phyloP scores from a whole-genome alignment of 108 stramenopile genomes.

The Nannochloropsis oceanica region DNA sequence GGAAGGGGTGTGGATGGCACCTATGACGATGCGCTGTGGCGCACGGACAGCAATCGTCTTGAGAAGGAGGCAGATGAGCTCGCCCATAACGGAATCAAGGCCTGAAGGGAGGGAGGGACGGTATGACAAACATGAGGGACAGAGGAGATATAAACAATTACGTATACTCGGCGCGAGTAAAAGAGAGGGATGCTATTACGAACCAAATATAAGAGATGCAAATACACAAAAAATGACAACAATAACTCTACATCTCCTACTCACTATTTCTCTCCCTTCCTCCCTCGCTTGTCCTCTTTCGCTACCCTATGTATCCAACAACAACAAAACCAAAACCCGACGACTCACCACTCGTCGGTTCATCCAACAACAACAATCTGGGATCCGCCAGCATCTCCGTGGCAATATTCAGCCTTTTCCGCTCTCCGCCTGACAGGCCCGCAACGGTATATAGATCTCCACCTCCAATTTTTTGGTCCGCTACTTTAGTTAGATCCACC shows the following conservation, averaged over 20 bases:
- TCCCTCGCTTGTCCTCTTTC: no score
- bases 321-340: not conserved
- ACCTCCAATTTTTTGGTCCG: not conserved
- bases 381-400: conserved; percentile 60
- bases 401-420: conserved; percentile 55
- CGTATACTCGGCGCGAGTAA: no score
- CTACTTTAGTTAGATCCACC: not conserved
- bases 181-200: no score
- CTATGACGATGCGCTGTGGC: conserved; percentile 3
- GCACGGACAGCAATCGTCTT: conserved; percentile 33
- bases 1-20: conserved; percentile 30
- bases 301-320: conserved; percentile 36
- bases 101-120: conserved; percentile 17
- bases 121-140: no score
- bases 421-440: conserved; percentile 53
- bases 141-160: no score
- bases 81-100: conserved; percentile 45
- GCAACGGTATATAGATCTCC: conserved; percentile 35
- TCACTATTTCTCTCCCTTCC: no score
- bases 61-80: conserved; percentile 42
- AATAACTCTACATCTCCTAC: no score
- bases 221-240: no score
- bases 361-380: conserved; percentile 46
- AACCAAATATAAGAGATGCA: no score
- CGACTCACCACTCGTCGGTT: conserved; percentile 42